Base-by-base conservation (phyloP, 495 filamentous ascomycete genomes). In the Penicillium ucsense region DNA sequence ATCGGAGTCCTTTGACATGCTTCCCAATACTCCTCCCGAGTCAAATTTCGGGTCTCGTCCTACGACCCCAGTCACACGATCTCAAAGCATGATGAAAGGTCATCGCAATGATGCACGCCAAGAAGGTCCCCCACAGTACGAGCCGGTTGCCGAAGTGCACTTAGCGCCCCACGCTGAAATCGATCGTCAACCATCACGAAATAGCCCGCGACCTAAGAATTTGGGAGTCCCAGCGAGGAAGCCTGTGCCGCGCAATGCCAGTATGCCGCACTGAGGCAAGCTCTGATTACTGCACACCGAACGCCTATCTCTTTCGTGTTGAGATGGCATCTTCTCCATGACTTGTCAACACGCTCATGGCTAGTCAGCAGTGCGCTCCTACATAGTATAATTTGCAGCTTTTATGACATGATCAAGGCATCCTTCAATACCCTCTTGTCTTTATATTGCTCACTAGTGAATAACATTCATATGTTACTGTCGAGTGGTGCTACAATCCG, bases 1-100 rank as follows among this genome's bases (percentile, higher is more conserved):
- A 29, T 54, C 67, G n/a, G 71, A 74, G 48, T 66, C 68, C 9
- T 64, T 74, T 43, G 69, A 74, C 43, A 74, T 74, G 68, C 53
- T 74, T 32, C 69, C 71, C 31, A 64, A 61, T 31, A 67, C 68
- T 30, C 71, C 71, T 4, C 63, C 66, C 20, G 66, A 70, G 32
- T 66, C 66, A 4, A 59, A 55, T 30, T 70, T 65, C 38, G 66
- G 62, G 39, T 68, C 66, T 6, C 68, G 66, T 8, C 62, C 63
- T 1, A 50, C 48, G 3, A 68, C 66, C 12, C 65, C 65, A 1
- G 60, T 65, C 11, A 53, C 56, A 33, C 68, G 65, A 3, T 58
- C 66, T n/a, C 62, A 60, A 28, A 72, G 68, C 43, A 63, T 62
- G 35, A 59, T 66, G 51, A 72, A 72, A 39, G 57, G 64, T 30